Evolutionary conservation across 495 filamentous ascomycete species (phyloP), one percentile per base, ranked within the genome.

Genomic region (Penicillium tannophilum): DNA sequence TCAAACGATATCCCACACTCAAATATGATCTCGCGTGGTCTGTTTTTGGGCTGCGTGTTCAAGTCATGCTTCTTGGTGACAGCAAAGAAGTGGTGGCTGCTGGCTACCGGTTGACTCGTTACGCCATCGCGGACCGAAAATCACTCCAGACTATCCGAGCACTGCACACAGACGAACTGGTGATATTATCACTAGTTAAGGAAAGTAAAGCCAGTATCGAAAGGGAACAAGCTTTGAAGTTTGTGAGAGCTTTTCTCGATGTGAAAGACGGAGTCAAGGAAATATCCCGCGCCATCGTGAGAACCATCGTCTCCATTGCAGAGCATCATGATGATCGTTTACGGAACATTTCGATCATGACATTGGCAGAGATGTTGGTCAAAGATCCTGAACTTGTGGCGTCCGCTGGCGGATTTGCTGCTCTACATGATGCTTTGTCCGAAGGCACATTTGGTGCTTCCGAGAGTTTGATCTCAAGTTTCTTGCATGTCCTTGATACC

Each of bases 11-110:
- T 76, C 92, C 91, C 5, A 93, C 92, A 3, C 77, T 98, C 43
- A 98, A 98, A 65, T 96, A 97, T 71, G 94, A 98, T 68, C 78
- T 98, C 59, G 92, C 87, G 16, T 98, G 94, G 94, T 87, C 92
- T 6, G 87, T 92, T 0, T 98, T 98, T 73, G 95, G 95, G 1
- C 72, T 93, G 26, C 85, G 95, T 23, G 90, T 97, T 74, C 94
- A 98, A 69, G 87, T 89, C 52, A 92, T 98, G 90, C 86, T 98
- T 52, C 78, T 98, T 55, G 95, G 92, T 66, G 92, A 96, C 56
- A 97, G 88, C 72, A 89, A 93, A 63, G 94, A 98, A 71, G 92
- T 97, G 30, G 91, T 97, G 10, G 95, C 94, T 30, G 91, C 94
- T 33, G 93, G 90, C 2, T 98, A 98, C 74, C 84, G 94, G 60